A percentile compares a stretch with the other conserved stretches of the same genome.
phyloP scores from a whole-genome alignment of 1,139 yeast genomes.

The Saccharomyces hybrid region DNA sequence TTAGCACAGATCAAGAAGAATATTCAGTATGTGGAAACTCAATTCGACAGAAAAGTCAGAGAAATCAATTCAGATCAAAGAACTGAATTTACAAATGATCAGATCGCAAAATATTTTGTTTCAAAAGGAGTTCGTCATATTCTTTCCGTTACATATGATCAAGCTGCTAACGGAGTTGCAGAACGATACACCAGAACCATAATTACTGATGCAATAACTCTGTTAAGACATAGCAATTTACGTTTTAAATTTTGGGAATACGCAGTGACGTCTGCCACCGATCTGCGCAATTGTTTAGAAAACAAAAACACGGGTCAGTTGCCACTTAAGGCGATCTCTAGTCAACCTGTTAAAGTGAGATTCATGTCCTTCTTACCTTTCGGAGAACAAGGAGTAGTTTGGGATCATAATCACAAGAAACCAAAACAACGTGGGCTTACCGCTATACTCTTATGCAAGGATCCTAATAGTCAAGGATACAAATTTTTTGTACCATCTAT shows the following conservation, averaged over 20 bases:
- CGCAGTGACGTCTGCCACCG: constrained; percentile 4
- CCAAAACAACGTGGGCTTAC: no score
- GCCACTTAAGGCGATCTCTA: not conserved
- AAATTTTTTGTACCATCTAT: not conserved
- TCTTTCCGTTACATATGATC: not conserved
- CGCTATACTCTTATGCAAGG: no score
- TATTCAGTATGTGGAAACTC: no score
- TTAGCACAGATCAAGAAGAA: no score
- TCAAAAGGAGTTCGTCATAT: not conserved
- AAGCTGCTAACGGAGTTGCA: not conserved
- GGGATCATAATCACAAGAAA: no score
- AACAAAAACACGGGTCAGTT: not conserved
- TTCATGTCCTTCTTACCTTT: no score
- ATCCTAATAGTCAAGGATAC: not conserved
- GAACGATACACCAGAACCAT: constrained; percentile 4
- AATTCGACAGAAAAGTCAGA: no score
- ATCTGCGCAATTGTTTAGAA: constrained; percentile 4
- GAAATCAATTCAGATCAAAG: no score
- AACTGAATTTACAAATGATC: not conserved
- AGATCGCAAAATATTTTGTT: not conserved
- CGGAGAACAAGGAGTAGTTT: no score
- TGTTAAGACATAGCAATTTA: constrained; percentile 1
- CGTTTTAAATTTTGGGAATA: constrained; percentile 5
- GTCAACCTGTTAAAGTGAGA: no score
- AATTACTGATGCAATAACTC: constrained; percentile 2